Conservation (phyloP, 345 rosid genomes). For the Carallia pectinifolia region DNA sequence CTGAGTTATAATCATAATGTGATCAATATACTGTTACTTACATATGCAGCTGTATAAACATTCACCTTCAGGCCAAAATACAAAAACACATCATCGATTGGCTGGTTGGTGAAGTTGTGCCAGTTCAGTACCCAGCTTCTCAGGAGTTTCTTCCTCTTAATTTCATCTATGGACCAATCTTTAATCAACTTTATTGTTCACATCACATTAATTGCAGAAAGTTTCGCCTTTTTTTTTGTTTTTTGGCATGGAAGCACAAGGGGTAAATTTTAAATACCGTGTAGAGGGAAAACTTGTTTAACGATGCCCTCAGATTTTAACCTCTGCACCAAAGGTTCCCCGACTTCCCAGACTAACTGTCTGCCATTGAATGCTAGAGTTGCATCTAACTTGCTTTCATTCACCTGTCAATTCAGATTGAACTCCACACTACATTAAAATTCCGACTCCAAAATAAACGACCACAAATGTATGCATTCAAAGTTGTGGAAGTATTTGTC, state of each 20-base stretch:
- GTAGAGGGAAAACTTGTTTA: conserved; percentile 77
- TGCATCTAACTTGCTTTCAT: conserved; percentile 33
- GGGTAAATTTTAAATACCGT: conserved; percentile 47
- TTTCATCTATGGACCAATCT: conserved; percentile 53
- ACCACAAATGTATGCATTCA: neutral
- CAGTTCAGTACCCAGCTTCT: conserved; percentile 75
- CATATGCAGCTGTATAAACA: neutral
- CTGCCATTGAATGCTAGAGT: conserved; percentile 45
- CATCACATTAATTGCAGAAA: conserved; percentile 15
- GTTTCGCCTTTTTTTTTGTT: neutral
- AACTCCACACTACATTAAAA: conserved; percentile 5
- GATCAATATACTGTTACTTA: neutral
- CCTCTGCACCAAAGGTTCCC: conserved; percentile 62
- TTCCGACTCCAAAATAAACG: conserved; percentile 6
- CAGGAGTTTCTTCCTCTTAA: conserved; percentile 67
- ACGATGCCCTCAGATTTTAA: conserved; percentile 67
- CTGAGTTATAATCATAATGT: conserved; percentile 16
- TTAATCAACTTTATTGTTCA: conserved; percentile 19
- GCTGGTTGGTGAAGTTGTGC: conserved; percentile 71
- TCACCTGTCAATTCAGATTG: conserved; percentile 47
- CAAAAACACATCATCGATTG: conserved; percentile 78
- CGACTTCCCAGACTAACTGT: conserved; percentile 58
- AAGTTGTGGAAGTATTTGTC: neutral
- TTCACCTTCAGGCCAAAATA: conserved; percentile 84
- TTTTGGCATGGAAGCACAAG: neutral